Percentiles rank a stretch among this genome's conserved stretches.
These are phyloP conservation scores for Scheffersomyces lignosus DNA, from an alignment of 805 yeast genomes.

Conservation along the genomic window DNA sequence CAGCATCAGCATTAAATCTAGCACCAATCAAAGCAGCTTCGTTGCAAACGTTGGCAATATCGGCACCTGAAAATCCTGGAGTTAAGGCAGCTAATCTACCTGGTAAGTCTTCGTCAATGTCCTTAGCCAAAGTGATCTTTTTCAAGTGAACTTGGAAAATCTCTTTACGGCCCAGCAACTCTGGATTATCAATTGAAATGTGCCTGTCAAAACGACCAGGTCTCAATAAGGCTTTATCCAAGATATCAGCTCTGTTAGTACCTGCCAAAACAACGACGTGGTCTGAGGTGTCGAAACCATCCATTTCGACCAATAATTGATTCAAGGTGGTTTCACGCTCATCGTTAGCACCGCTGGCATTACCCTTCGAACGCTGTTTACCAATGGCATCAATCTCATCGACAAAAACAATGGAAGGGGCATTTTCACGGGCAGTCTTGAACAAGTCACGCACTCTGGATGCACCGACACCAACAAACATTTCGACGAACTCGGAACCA, in stretches of 20 bases:
- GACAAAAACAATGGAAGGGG: conserved; percentile 94
- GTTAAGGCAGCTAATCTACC: conserved; percentile 94
- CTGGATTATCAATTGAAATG: conserved; percentile 88
- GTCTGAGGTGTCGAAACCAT: conserved; percentile 87
- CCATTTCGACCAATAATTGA: conserved; percentile 97
- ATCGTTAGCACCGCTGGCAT: conserved; percentile 81
- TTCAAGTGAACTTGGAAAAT: conserved; percentile 84
- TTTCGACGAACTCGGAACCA: conserved; percentile 96
- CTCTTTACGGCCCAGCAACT: conserved; percentile 90
- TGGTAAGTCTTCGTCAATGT: conserved; percentile 53
- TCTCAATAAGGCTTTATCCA: conserved; percentile 90
- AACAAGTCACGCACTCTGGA: conserved; percentile 95
- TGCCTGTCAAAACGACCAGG: conserved; percentile 98
- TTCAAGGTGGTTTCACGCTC: conserved; percentile 96
- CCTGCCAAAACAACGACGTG: conserved; percentile 98
- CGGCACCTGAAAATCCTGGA: conserved; percentile 98
- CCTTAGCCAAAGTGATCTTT: conserved; percentile 59
- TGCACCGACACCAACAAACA: conserved; percentile 99
- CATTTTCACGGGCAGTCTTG: conserved; percentile 86
- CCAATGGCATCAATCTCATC: conserved; percentile 99
- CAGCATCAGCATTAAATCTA: conserved; percentile 68
- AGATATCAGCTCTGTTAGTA: conserved; percentile 91
- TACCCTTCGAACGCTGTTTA: conserved; percentile 77
- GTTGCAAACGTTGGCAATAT: conserved; percentile 93
- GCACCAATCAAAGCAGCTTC: conserved; percentile 98